phyloP scores from a whole-genome alignment of 768 basidiomycete species.

The Boletus tylopilopsis region DNA sequence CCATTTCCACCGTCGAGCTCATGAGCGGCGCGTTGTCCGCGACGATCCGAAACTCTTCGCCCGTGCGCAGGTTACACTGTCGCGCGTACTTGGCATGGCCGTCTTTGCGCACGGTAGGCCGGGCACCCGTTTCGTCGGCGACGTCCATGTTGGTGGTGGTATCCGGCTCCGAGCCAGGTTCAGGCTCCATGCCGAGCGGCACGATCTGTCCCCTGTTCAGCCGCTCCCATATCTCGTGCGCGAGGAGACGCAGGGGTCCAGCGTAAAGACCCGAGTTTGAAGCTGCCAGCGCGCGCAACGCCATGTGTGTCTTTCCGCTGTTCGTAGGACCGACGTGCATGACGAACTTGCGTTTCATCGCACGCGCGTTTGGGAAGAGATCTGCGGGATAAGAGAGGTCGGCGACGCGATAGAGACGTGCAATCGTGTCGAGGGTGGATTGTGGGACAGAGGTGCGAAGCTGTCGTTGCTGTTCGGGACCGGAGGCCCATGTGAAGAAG shows the following conservation, averaged over 20 bases:
- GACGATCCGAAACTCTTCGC: conserved; percentile 82
- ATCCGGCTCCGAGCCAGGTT: conserved; percentile 35
- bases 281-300: conserved; percentile 81
- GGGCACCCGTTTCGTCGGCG: conserved; percentile 17
- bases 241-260: conserved; percentile 88
- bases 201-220: conserved; percentile 88
- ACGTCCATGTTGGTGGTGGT: conserved; percentile 33
- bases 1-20: conserved; percentile 97
- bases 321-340: conserved; percentile 99
- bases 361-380: conserved; percentile 49
- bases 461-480: conserved; percentile 26
- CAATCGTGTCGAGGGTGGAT: conserved; percentile 37
- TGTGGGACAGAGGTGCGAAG: conserved; percentile 28
- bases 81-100: conserved; percentile 52
- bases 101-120: conserved; percentile 28
- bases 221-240: conserved; percentile 91
- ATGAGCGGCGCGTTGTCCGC: conserved; percentile 49
- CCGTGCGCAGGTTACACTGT: conserved; percentile 83
- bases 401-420: conserved; percentile 35
- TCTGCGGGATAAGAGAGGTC: conserved; percentile 49
- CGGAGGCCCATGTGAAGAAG: conserved; percentile 54
- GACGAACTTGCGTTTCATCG: conserved; percentile 69
- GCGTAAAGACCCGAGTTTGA: conserved; percentile 77
- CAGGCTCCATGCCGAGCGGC: conserved; percentile 57
- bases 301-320: conserved; percentile 94